Percentiles rank a stretch among this genome's conserved stretches.
phyloP scores from a whole-genome alignment of 768 basidiomycete genomes.

The Trametes cinnabarina region DNA sequence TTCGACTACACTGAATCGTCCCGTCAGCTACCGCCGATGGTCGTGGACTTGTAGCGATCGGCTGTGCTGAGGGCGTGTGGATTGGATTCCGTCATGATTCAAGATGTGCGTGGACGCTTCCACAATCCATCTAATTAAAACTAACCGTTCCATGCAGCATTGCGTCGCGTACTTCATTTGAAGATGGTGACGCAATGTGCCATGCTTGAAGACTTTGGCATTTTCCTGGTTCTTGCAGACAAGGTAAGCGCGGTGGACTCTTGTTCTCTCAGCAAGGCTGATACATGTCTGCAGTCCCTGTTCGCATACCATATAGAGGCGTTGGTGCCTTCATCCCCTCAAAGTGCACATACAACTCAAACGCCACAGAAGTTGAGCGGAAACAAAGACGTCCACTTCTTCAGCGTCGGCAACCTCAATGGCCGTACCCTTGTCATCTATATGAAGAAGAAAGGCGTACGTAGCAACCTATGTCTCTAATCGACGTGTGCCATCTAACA shows the following conservation, averaged over 20 bases:
- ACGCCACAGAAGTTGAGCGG: slow-evolving; percentile 90
- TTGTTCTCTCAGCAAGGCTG: background rate
- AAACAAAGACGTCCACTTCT: slow-evolving; percentile 92
- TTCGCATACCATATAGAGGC: slow-evolving; percentile 97
- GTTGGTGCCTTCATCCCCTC: slow-evolving; percentile 82
- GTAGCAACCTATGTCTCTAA: slow-evolving; percentile 23
- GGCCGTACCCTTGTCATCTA: slow-evolving; percentile 89
- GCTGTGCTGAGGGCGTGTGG: slow-evolving; percentile 95
- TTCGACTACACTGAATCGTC: slow-evolving; percentile 1
- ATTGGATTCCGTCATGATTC: slow-evolving; percentile 91
- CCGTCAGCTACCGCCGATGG: slow-evolving; percentile 77
- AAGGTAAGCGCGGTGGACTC: slow-evolving; percentile 49
- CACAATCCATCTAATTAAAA: background rate
- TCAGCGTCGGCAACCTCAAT: slow-evolving; percentile 85
- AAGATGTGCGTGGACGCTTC: slow-evolving; percentile 51
- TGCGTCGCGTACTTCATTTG: slow-evolving; percentile 90
- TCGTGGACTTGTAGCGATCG: slow-evolving; percentile 85
- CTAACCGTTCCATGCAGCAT: slow-evolving; percentile 45
- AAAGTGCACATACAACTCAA: slow-evolving; percentile 63
- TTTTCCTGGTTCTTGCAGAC: slow-evolving; percentile 93
- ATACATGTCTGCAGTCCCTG: slow-evolving; percentile 50
- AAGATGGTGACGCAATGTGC: slow-evolving; percentile 95
- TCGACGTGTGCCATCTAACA: background rate
- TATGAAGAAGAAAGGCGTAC: slow-evolving; percentile 90
- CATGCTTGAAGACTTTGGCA: slow-evolving; percentile 94